Base-by-base conservation (phyloP, 208 protist genomes). In the Jaenimonas drosophilae region DNA sequence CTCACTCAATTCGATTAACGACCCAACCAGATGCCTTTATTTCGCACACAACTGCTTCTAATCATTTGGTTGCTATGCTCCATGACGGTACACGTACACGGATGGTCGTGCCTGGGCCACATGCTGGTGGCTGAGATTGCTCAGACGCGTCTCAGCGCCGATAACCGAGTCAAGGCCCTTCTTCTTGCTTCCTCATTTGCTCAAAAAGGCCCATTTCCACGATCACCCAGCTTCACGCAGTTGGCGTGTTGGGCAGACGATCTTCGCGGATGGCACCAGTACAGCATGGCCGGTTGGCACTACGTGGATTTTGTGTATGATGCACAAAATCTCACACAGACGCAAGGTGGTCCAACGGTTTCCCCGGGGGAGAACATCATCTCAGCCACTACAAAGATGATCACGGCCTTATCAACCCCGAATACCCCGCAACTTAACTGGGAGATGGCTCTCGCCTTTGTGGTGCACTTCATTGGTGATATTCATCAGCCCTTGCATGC, bases 91-190 rank as follows among this genome's bases (percentile, higher is more conserved):
- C 34, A 23, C 12, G 61, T 32, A 14, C n/a, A 53, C 19, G 75
- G 47, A 40, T 94, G 86, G 82, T 68, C 69, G 36, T 89, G 79
- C 54, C 45, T 49, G 11, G 86, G 86, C 1, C 86, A 94, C 69
- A 94, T 94, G 86, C 39, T 79, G 1, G 58, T 94, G 17, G 79
- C 79, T 1, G 76, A 89, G 52, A 86, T 94, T 17, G 86, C 86
- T 0, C 46, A 43, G 3, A 73, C 67, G 0, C 72, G 76, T 36
- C 45, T 94, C 27, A 39, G 53, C 9, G 17, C 28, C 0, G 39
- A 47, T 1, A 73, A 74, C 28, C 47, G 46, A n/a, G 17, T 28
- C 11, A 70, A 75, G 29, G 55, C 71, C 28, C 43, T 77, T 0
- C 27, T 34, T 17, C 49, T 72, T 36, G 33, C 68, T 7, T 17